Conservation (phyloP, 768 basidiomycete genomes). For the Hericium coralloides region DNA sequence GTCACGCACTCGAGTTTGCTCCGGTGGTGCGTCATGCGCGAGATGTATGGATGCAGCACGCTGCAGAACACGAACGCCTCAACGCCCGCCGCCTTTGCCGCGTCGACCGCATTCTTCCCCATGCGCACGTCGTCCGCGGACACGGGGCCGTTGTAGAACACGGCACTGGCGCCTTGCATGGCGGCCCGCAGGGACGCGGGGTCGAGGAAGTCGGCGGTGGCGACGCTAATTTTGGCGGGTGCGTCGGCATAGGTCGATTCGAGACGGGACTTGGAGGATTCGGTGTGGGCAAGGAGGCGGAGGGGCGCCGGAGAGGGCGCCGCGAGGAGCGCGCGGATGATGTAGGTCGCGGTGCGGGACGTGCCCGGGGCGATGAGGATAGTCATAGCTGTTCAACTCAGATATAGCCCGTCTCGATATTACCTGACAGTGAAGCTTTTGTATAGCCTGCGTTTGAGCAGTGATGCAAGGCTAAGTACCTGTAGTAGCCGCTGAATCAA, state of each 20-base stretch:
- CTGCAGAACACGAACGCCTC: slow-evolving; percentile 26
- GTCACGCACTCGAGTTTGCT: slow-evolving; percentile 15
- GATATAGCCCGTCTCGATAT: too few relatives aligned
- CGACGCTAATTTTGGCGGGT: neutral
- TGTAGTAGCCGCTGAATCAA: too few relatives aligned
- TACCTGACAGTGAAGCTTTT: too few relatives aligned
- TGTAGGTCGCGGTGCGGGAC: slow-evolving; percentile 16
- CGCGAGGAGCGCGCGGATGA: slow-evolving; percentile 15
- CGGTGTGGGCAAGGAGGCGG: too few relatives aligned
- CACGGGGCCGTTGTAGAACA: neutral
- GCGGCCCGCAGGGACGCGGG: neutral
- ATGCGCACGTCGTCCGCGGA: slow-evolving; percentile 11
- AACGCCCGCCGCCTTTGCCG: slow-evolving; percentile 23
- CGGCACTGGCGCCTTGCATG: neutral
- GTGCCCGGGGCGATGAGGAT: slow-evolving; percentile 17
- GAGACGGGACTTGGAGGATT: too few relatives aligned
- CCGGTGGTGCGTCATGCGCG: slow-evolving; percentile 23
- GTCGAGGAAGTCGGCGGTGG: neutral
- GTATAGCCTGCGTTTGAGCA: too few relatives aligned
- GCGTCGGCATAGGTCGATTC: too few relatives aligned
- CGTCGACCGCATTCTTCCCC: slow-evolving; percentile 24
- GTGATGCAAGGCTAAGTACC: too few relatives aligned
- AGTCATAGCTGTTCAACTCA: slow-evolving; percentile 1
- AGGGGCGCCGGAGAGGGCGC: slow-evolving; percentile 9
- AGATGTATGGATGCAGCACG: slow-evolving; percentile 22